phyloP scores from a whole-genome alignment of 495 filamentous ascomycete genomes.

The Xylaria sp. region DNA sequence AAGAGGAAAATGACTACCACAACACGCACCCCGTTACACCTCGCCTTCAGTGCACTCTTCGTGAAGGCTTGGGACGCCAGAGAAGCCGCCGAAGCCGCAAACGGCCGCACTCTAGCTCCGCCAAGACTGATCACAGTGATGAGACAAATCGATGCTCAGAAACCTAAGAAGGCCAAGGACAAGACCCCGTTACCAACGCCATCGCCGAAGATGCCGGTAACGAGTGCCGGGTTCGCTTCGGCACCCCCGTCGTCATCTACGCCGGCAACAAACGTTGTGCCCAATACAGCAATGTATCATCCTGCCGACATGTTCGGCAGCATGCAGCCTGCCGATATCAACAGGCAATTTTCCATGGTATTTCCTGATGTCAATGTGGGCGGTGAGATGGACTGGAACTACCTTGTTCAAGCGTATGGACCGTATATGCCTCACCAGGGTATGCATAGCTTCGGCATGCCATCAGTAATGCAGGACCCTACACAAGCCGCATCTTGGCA shows the following conservation, averaged over 20 bases:
- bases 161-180: conserved; percentile 36
- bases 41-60: conserved; percentile 56
- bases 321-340: conserved; percentile 36
- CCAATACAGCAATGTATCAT: conserved; percentile 32
- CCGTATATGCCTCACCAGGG: conserved; percentile 39
- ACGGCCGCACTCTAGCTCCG: conserved; percentile 47
- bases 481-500: conserved; percentile 24
- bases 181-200: conserved; percentile 38
- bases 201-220: conserved; percentile 40
- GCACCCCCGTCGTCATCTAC: conserved; percentile 30
- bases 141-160: conserved; percentile 41
- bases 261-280: conserved; percentile 23
- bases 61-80: conserved; percentile 63
- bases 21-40: conserved; percentile 57
- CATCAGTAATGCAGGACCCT: conserved; percentile 15
- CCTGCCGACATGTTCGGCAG: conserved; percentile 33
- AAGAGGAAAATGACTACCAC: conserved; percentile 50
- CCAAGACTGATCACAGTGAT: conserved; percentile 52
- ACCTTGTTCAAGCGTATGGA: conserved; percentile 50
- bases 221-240: conserved; percentile 34
- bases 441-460: conserved; percentile 20
- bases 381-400: conserved; percentile 55
- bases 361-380: conserved; percentile 49
- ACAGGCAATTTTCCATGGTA: conserved; percentile 38
- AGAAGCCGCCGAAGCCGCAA: conserved; percentile 49